Conservation (phyloP, 2,329 filamentous ascomycete species). For the Aspergillus sp. region DNA sequence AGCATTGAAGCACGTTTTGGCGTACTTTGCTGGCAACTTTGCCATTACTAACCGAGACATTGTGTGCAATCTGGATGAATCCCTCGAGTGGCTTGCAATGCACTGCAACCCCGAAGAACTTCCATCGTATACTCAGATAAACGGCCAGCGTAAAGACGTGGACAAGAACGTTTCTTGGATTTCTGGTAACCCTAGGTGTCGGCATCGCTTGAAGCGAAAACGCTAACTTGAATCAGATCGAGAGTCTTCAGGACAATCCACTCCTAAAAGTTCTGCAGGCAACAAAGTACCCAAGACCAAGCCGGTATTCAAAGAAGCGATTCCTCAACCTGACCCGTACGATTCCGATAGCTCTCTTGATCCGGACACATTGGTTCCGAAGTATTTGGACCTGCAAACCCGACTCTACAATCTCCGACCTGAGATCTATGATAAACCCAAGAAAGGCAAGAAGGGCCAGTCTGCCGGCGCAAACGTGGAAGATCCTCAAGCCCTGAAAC, state of each 20-base stretch:
- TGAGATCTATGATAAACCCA: slow-evolving; percentile 46
- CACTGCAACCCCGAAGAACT: slow-evolving; percentile 69
- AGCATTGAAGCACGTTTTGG: slow-evolving; percentile 65
- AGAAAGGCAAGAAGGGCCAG: slow-evolving; percentile 44
- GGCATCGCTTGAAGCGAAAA: slow-evolving; percentile 13
- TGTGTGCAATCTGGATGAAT: slow-evolving; percentile 84
- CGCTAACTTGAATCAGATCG: slow-evolving; percentile 32
- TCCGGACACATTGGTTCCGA: slow-evolving; percentile 70
- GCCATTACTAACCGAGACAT: slow-evolving; percentile 58
- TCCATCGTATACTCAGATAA: slow-evolving; percentile 64
- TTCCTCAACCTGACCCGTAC: slow-evolving; percentile 27
- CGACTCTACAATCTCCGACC: slow-evolving; percentile 65
- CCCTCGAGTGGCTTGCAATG: slow-evolving; percentile 85
- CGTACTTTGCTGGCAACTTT: slow-evolving; percentile 64
- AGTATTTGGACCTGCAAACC: slow-evolving; percentile 73
- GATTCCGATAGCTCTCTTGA: slow-evolving; percentile 67
- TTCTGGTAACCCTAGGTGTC: slow-evolving; percentile 29
- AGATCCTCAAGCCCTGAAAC: slow-evolving; percentile 57
- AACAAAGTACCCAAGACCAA: slow-evolving; percentile 27
- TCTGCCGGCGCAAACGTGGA: slow-evolving; percentile 17
- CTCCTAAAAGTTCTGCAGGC: slow-evolving; percentile 23
- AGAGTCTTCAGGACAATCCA: slow-evolving; percentile 29
- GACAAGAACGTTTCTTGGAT: slow-evolving; percentile 38
- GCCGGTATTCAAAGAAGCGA: slow-evolving; percentile 24
- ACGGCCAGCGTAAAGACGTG: slow-evolving; percentile 28